Evolutionary conservation across 1,139 yeast genomes (phyloP), one percentile per base, ranked within the genome.

Genomic region (Yamadazyma dendronema): DNA sequence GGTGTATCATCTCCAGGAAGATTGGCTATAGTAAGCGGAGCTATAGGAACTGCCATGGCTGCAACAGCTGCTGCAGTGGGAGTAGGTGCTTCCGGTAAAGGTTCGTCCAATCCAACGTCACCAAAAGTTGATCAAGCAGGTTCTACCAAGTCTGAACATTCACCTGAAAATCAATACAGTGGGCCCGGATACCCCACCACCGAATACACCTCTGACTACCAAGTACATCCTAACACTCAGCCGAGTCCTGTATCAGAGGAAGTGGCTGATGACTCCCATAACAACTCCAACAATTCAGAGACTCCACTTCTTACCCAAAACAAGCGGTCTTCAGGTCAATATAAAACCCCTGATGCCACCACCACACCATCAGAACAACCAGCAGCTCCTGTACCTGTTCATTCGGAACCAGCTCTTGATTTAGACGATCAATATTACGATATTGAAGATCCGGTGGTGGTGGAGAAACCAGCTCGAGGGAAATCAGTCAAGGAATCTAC

Each of bases 401-500:
- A 28, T 22, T 34, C 30, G 17, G 40, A 28, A 13, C 15, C 25
- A 8, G 17, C 26, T 6, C 34, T 38, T 23, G 40, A 40, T 33
- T 27, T 30, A 16, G 41, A 37, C 13, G 71, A 66, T 32, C 70
- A 64, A 8, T 68, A 49, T 47, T 63, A 61, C 44, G 76, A 70
- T 44, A 61, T 68, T 23, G 69, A 57, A 11, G 68, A 63, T 23
- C 72, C 72, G 0, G 61, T 57, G n/a, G 41, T 64, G 28, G 56
- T 62, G 2, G 49, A 56, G 31, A 53, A 59, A 32, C 67, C 69
- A 3, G 44, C 62, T 12, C 47, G 63, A 38, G 67, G 54, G 9
- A 66, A 64, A 44, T 59, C 72, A 0, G 72, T 66, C 11, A 62
- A 58, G 38, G 67, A 62, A 4, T 52, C 65, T n/a, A 64, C 57